Base-by-base conservation (phyloP, 257 asterid genomes). In the Gentiana dahurica region DNA sequence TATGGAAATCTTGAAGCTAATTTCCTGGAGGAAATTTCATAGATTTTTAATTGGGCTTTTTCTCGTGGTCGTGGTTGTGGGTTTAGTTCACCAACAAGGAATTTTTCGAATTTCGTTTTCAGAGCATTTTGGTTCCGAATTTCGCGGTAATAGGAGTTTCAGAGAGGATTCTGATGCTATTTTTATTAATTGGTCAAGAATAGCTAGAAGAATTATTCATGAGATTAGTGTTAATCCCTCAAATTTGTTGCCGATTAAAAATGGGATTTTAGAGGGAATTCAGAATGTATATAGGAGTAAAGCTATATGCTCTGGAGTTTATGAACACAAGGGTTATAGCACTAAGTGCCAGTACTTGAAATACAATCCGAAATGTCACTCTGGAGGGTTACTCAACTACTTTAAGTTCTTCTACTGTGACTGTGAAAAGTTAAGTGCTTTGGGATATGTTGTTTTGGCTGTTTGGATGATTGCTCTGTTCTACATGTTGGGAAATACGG, bases 401-500 rank as follows among this genome's bases (percentile, higher is more conserved):
- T 43, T 87, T 36, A 11, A 35, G 33, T 87, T 87, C 64, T 84
- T 84, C 57, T 87, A 82, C 85, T 87, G 96, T 48, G 79, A 64
- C 38, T 82, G 89, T 41, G 57, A 57, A 43, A 73, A 66, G 1
- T 58, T 69, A 51, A 51, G 68, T 57, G 64, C 69, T 36, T 59
- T 82, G 66, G 82, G 93, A 2, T 85, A 77, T 69, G 6, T 73
- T 0, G 77, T 68, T 44, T 64, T 85, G 10, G 77, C 62, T 0
- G 50, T 85, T 56, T 88, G 97, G 97, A 57, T 85, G 71, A 51
- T 83, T 5, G 63, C 81, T 50, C 58, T 88, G 71, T 85, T 88
- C 67, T 88, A 85, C 63, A n/a, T 88, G 37, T 67, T 88, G 57
- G 97, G 97, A 1, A 85, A 88, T n/a, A 88, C 97, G 0, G 95